Evolutionary conservation across 441 rosid species (phyloP).

Genomic region (Syzygium syzygioides): DNA sequence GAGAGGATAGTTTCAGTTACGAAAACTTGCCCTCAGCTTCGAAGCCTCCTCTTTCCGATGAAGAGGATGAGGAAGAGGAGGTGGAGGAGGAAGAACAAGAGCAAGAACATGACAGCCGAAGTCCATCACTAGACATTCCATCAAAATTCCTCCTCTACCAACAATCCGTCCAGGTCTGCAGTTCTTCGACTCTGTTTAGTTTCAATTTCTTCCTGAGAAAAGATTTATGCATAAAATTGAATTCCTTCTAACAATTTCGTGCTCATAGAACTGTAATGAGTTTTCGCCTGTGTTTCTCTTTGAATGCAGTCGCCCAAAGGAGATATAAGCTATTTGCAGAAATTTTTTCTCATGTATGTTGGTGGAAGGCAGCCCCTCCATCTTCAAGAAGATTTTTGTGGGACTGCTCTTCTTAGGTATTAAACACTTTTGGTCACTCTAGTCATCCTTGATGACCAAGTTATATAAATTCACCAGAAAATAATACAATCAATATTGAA

Average conservation of each 20-base stretch:
- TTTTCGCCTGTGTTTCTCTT: background rate
- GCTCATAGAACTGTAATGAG: background rate
- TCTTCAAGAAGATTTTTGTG: constrained; percentile 91
- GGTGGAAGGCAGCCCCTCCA: constrained; percentile 84
- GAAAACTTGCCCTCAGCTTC: constrained; percentile 5
- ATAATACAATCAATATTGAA: background rate
- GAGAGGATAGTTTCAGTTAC: constrained; percentile 13
- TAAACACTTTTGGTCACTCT: background rate
- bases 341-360: constrained; percentile 75
- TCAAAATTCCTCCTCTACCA: constrained; percentile 75
- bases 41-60: constrained; percentile 15
- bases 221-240: background rate
- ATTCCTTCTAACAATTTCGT: background rate
- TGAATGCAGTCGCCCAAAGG: constrained; percentile 84
- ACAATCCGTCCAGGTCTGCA: constrained; percentile 66
- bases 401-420: constrained; percentile 84
- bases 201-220: background rate
- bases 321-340: constrained; percentile 82
- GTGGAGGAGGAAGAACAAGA: constrained; percentile 15
- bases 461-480: background rate
- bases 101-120: constrained; percentile 15
- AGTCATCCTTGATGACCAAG: background rate
- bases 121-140: constrained; percentile 34
- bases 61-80: constrained; percentile 22
- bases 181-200: background rate